Evolutionary conservation across 2,329 filamentous ascomycete genomes (phyloP), one percentile per base, ranked within the genome.

Genomic region (Didymosphaeria variabile): DNA sequence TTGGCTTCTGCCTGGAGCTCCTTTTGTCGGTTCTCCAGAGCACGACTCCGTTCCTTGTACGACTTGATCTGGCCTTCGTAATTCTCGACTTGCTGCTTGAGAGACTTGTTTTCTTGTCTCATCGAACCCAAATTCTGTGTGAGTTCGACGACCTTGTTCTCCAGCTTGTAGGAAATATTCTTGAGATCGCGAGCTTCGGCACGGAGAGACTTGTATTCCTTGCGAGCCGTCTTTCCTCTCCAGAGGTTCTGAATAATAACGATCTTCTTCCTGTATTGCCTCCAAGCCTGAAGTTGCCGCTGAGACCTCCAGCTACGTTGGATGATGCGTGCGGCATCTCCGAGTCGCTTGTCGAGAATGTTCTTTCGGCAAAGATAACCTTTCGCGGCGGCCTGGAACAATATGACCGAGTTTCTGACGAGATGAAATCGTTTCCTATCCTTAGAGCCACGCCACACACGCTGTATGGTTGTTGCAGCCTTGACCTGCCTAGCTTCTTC

Each of bases 81-180:
- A 79, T 92, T 97, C 80, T 97, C 93, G 52, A 99, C 90, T 79
- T 98, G 94, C 38, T 87, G 90, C 70, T 91, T 85, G 63, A 99
- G 86, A 60, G 87, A 87, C 84, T 97, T 97, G 87, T 99, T 99
- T 81, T 97, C 92, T 65, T 90, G 88, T 83, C 97, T 97, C 86
- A 97, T 91, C 10, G 93, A 90, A 67, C 95, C 94, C 71, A 99
- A 82, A 53, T 91, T 92, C 79, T 99, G 95, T 1, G 95, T 99
- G 73, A 99, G 87, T 82, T 99, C 95, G 65, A 99, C 93, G 65
- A 99, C 95, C 88, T 99, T 99, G 86, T 99, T 98, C 80, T 99
- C 95, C 72, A 99, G 84, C 84, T 97, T 98, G 85, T 99, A 99
- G 2, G 95, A 98, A 70, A 99, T 99, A 80, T 98, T 94, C 85